phyloP scores from a whole-genome alignment of 345 rosid genomes.

The Eucalyptus victrix region DNA sequence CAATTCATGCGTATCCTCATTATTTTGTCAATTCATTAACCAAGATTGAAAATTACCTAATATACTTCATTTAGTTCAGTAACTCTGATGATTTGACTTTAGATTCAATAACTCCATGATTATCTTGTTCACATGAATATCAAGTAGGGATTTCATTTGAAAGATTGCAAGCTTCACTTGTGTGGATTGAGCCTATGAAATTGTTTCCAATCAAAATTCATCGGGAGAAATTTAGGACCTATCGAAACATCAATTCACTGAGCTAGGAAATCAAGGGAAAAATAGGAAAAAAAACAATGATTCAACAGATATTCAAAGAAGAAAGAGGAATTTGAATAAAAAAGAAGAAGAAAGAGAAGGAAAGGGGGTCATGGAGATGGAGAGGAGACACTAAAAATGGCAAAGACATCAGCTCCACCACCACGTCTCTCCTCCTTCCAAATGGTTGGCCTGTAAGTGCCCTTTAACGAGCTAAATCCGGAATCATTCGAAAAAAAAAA shows the following conservation, averaged over 20 bases:
- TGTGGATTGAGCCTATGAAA: background rate
- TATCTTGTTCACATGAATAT: background rate
- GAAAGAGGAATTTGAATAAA: background rate
- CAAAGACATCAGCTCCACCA: background rate
- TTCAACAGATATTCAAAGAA: background rate
- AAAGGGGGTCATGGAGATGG: background rate
- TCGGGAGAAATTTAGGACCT: background rate
- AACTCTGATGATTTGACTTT: background rate
- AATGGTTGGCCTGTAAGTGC: slow-evolving; percentile 52
- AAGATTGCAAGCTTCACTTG: background rate
- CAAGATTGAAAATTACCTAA: fast-evolving
- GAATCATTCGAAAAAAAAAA: slow-evolving; percentile 3
- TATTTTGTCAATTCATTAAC: background rate
- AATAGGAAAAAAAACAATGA: background rate
- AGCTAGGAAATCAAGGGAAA: background rate
- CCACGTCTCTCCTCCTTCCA: slow-evolving; percentile 28
- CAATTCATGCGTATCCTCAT: background rate
- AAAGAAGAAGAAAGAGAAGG: background rate
- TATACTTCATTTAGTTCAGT: fast-evolving
- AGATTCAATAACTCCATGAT: fast-evolving
- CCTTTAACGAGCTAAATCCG: slow-evolving; percentile 49
- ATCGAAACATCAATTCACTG: background rate
- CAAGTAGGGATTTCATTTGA: background rate
- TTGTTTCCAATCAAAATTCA: background rate
- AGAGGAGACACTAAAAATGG: slow-evolving; percentile 19